Evolutionary conservation across 2,329 filamentous ascomycete species (phyloP), one percentile per base, ranked within the genome.

Genomic region (Penicillium sp.): DNA sequence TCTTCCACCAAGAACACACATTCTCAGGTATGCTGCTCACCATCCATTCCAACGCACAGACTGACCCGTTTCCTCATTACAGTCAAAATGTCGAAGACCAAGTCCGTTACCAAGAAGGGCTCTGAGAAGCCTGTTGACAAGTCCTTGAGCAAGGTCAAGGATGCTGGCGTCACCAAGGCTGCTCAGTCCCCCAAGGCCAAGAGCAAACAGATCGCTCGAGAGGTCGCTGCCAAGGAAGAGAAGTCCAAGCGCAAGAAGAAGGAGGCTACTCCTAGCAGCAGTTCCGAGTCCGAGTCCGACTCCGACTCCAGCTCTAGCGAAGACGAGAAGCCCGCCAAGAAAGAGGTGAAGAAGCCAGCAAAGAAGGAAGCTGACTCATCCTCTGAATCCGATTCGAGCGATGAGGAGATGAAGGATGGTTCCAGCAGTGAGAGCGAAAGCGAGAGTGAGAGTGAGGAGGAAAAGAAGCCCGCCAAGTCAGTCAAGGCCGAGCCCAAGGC

Each of bases 61-160:
- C 71, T 73, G 69, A 73, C 58, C 13, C n/a, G 19, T 30, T 13
- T 53, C 9, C 46, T 54, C 8, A 7, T 45, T 49, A 66, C 72
- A 70, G 69, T 71, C 71, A 79, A 70, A 69, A 81, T 80, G 77
- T 79, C 79, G 53, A 82, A 82, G 74, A 76, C 77, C 59, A 81
- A 82, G 74, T 68, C 68, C 51, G 69, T 73, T 72, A 66, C 71
- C 60, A 70, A 73, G 70, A 76, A 78, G 69, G 74, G 69, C 55
- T 67, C 69, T 54, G 72, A 79, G 61, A 79, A 81, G 70, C 67
- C 74, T 64, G 71, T 69, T 64, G 73, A 75, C 72, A 81, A 81
- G 75, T 69, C 76, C 68, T 63, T 82, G 67, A 75, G 69, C 73
- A 82, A 82, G 74, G 81, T 81, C 70, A 83, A 83, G 75, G 75